Base-by-base conservation (phyloP, 345 rosid species). In the Populus nigra region DNA sequence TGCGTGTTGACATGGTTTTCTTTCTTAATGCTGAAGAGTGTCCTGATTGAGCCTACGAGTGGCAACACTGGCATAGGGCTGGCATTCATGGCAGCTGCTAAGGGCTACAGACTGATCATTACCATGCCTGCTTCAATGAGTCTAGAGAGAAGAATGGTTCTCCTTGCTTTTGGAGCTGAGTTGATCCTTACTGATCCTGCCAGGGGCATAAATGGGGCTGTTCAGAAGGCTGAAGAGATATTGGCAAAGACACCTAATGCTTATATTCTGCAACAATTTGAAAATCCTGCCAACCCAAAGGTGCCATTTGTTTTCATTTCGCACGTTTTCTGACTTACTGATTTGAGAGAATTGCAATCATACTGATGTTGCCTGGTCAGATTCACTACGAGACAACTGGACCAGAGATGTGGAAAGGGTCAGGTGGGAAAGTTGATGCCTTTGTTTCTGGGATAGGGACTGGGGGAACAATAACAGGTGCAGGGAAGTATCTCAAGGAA, bases 71-170 rank as follows among this genome's bases (percentile, higher is more conserved):
- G 91, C 73, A 90, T 90, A 29, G 92, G 93, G 65, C 80, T 91
- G 86, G 96, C 96, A 69, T 91, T 91, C 79, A 84, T 89, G 80
- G 93, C 93, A 31, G 93, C 96, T 59, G 92, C 90, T 18, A 91
- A 88, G 84, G 89, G 96, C 65, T 91, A 91, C 85, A 90, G 67
- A 73, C 89, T 90, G 55, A 90, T 91, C 62, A 86, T 91, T 65
- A 88, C 91, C 31, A 91, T 91, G 96, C 96, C 96, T 71, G 85
- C 96, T 76, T 85, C 93, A 23, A 88, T 91, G 96, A 91, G 96
- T 79, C 83, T 90, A n/a, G 96, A 91, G 78, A 90, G 96, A 88
- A 89, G 93, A 86, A 91, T 88, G 81, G 86, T 91, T 74, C 96
- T 91, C 71, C 88, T 86, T 67, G 96, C 89, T 73, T 90, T 91